Evolutionary conservation across 305 asterid species (phyloP).

Genomic region (Nicotiana rustica): DNA sequence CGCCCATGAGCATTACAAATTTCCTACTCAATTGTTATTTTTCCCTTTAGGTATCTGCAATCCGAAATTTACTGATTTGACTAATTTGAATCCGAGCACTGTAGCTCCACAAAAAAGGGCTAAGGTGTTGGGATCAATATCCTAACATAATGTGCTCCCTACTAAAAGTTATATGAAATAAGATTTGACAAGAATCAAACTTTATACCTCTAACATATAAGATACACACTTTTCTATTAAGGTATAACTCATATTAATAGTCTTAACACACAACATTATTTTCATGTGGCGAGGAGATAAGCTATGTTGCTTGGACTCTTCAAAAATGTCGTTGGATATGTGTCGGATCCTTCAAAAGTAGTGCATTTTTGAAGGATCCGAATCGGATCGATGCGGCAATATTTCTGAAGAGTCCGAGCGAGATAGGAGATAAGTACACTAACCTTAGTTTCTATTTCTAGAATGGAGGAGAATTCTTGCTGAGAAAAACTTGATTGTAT

Average conservation of each 20-base stretch:
- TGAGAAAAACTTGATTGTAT: slow-evolving; percentile 45
- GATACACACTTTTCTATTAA: neutral
- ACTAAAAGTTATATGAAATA: neutral
- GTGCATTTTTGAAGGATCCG: too few species aligned
- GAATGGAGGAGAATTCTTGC: slow-evolving; percentile 48
- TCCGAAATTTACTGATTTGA: neutral
- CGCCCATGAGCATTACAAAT: too few species aligned
- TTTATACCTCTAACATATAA: neutral
- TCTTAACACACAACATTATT: neutral
- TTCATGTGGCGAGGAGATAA: neutral
- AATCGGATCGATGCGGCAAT: too few species aligned
- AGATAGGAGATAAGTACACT: too few species aligned
- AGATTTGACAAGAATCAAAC: neutral
- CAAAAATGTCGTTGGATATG: too few species aligned
- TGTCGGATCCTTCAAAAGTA: too few species aligned
- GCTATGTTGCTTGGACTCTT: too few species aligned
- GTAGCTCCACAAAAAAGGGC: neutral
- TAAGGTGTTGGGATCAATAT: neutral
- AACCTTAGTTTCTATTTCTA: slow-evolving; percentile 58
- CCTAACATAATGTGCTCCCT: too few species aligned
- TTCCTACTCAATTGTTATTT: neutral
- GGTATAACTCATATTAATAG: neutral
- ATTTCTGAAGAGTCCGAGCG: too few species aligned
- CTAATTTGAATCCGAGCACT: neutral
- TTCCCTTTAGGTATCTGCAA: too few species aligned